Percentiles rank a stretch among this genome's conserved stretches.
Evolutionary conservation across 2,329 filamentous ascomycete genomes (phyloP).

Genomic region (Pseudonectria buxi): DNA sequence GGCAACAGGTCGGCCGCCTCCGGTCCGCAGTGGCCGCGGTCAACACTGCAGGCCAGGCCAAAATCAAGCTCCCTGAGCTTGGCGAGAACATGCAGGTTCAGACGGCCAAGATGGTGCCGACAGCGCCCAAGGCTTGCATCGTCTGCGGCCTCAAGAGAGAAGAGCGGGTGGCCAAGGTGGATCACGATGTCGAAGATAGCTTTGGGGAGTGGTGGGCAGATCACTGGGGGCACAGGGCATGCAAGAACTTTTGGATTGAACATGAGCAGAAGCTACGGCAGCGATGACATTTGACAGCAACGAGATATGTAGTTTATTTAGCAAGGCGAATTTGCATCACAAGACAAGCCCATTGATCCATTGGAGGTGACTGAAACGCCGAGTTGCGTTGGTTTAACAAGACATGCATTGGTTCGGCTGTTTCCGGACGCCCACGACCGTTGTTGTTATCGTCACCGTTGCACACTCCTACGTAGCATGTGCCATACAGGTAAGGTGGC

Average conservation of each 20-base stretch:
- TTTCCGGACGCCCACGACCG: no score
- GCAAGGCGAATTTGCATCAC: no score
- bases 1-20: slow-evolving; percentile 65
- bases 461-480: no score
- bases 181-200: slow-evolving; percentile 74
- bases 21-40: slow-evolving; percentile 64
- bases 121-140: slow-evolving; percentile 68
- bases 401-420: no score
- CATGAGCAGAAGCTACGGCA: slow-evolving; percentile 65
- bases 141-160: slow-evolving; percentile 85
- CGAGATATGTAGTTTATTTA: background rate
- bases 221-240: slow-evolving; percentile 74
- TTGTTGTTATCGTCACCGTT: no score
- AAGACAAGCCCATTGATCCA: no score
- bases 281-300: slow-evolving; percentile 37
- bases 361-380: no score
- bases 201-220: slow-evolving; percentile 98
- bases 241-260: slow-evolving; percentile 77
- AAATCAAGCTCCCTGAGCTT: slow-evolving; percentile 62
- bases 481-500: no score
- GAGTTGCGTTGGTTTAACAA: no score
- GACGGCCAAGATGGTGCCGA: slow-evolving; percentile 65
- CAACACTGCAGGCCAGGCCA: slow-evolving; percentile 49
- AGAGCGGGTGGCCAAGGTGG: slow-evolving; percentile 70
- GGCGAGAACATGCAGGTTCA: slow-evolving; percentile 61